phyloP scores from a whole-genome alignment of 345 rosid genomes.

The Eutrema heterophyllum region DNA sequence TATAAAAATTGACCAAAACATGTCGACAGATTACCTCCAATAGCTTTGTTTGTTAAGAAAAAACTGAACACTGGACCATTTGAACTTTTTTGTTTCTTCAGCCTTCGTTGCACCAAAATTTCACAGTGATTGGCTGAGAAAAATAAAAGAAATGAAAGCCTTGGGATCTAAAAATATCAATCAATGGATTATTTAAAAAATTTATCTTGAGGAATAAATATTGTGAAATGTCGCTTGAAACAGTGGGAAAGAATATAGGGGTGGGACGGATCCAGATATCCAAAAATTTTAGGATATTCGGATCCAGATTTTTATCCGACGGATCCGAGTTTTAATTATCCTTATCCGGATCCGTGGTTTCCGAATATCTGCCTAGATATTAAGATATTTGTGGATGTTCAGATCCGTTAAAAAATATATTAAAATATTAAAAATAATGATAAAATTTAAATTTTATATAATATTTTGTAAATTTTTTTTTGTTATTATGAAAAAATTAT shows the following conservation, averaged over 20 bases:
- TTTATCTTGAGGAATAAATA: conserved; percentile 6
- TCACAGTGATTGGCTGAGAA: background rate
- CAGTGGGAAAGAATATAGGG: background rate
- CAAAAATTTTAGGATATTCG: too few species aligned
- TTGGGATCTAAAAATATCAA: background rate
- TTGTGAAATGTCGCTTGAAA: background rate
- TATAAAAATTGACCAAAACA: background rate
- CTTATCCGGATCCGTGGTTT: too few species aligned
- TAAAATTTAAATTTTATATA: too few species aligned
- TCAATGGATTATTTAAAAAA: background rate
- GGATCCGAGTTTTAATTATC: too few species aligned
- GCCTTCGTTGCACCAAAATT: background rate
- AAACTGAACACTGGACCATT: background rate
- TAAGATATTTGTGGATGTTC: too few species aligned
- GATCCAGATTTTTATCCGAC: too few species aligned
- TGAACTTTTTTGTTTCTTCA: background rate
- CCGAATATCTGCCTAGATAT: too few species aligned
- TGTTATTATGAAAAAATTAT: too few species aligned
- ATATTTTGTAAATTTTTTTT: too few species aligned
- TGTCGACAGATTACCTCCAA: background rate
- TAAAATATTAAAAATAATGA: too few species aligned
- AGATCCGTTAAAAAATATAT: too few species aligned
- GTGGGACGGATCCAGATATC: too few species aligned
- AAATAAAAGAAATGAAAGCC: background rate
- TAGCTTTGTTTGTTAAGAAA: background rate